Evolutionary conservation across 179 eudicot species (phyloP).

Genomic region (Gypsophila paniculata): DNA sequence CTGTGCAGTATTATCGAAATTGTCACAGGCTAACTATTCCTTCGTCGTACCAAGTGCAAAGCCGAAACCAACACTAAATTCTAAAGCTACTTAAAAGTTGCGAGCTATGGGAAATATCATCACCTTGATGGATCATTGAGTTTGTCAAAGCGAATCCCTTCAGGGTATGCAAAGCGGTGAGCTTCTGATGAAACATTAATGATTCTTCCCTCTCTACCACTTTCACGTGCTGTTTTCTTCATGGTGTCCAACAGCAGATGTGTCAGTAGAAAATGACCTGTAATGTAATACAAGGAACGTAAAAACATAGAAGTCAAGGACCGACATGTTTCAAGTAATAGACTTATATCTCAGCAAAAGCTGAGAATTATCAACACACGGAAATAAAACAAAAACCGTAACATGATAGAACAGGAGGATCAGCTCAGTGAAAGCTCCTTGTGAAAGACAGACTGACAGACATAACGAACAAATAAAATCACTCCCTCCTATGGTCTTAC

Average conservation of each 20-base stretch:
- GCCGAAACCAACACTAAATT: constrained; percentile 1
- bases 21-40: not conserved
- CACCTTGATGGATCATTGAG: constrained; percentile 60
- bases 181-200: constrained; percentile 78
- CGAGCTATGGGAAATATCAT: constrained; percentile 13
- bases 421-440: not conserved
- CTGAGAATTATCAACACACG: too few species aligned
- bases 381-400: not conserved
- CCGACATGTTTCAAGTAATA: not conserved
- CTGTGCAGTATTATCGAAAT: not conserved
- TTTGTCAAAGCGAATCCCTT: constrained; percentile 75
- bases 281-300: constrained; percentile 7
- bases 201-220: constrained; percentile 69
- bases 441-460: not conserved
- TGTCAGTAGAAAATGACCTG: constrained; percentile 88
- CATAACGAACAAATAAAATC: not conserved
- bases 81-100: not conserved
- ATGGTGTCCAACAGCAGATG: constrained; percentile 67
- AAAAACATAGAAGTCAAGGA: constrained; percentile 1
- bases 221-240: constrained; percentile 57
- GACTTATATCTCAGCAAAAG: constrained; percentile 1
- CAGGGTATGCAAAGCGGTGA: constrained; percentile 50
- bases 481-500: constrained; percentile 36
- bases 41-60: not conserved
- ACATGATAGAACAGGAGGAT: not conserved